phyloP scores from a whole-genome alignment of 345 rosid species.

The Gossypioides kirkii region DNA sequence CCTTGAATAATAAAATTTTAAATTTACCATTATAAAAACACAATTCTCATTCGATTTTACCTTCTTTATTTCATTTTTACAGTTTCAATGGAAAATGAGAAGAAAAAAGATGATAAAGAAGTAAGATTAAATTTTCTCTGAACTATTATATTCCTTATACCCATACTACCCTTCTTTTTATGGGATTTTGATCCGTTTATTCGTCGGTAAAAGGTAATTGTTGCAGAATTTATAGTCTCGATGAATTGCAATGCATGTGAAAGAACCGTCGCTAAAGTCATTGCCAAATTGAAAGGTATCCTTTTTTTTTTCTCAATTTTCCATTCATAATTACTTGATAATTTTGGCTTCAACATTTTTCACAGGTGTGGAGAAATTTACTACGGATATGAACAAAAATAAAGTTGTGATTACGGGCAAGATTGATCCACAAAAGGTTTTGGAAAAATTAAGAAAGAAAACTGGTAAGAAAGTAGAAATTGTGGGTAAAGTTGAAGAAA shows the following conservation, averaged over 20 bases:
- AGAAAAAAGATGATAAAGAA: constrained; percentile 26
- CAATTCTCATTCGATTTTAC: not conserved
- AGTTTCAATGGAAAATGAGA: constrained; percentile 28
- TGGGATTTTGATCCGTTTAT: not conserved
- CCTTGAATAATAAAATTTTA: not conserved
- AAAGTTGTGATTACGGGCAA: constrained; percentile 50
- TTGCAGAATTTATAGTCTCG: constrained; percentile 42
- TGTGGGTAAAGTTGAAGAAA: constrained; percentile 20
- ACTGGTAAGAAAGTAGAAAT: constrained; percentile 57
- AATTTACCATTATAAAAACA: not conserved
- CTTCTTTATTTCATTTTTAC: not conserved
- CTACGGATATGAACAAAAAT: constrained; percentile 61
- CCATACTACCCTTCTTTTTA: not conserved
- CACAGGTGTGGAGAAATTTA: constrained; percentile 65
- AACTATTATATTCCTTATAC: not conserved
- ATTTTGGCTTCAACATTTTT: not conserved
- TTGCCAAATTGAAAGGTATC: constrained; percentile 61
- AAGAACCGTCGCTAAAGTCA: constrained; percentile 47
- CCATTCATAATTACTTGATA: not conserved
- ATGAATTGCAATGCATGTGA: constrained; percentile 91
- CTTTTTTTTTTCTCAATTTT: not conserved
- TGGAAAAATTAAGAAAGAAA: constrained; percentile 70
- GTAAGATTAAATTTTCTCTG: constrained; percentile 20
- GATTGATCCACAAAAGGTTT: constrained; percentile 49
- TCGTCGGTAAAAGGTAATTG: constrained; percentile 24